These are phyloP conservation scores for Tuber umbilicatum DNA, from an alignment of 495 filamentous ascomycete species.

Conservation along the genomic window DNA sequence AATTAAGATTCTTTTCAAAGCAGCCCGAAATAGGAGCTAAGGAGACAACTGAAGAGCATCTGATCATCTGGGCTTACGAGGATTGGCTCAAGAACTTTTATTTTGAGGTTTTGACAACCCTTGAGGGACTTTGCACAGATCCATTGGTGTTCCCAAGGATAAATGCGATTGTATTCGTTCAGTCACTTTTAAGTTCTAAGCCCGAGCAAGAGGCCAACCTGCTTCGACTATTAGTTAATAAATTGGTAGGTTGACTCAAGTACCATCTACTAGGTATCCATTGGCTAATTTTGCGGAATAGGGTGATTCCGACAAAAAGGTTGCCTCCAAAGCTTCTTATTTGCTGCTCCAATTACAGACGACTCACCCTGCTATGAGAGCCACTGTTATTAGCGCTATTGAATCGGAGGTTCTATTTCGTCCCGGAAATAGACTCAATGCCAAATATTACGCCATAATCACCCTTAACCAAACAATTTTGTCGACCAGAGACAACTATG, in stretches of 20 bases:
- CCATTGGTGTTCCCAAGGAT: conserved; percentile 86
- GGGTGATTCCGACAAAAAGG: conserved; percentile 87
- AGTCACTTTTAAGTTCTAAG: conserved; percentile 84
- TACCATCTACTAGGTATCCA: conserved; percentile 10
- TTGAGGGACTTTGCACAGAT: conserved; percentile 87
- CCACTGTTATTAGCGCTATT: conserved; percentile 70
- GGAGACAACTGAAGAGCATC: conserved; percentile 61
- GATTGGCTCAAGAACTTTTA: conserved; percentile 88
- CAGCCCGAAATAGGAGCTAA: conserved; percentile 71
- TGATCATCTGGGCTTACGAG: conserved; percentile 88
- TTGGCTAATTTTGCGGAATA: conserved; percentile 7
- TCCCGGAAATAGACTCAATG: conserved; percentile 75
- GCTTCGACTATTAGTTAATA: conserved; percentile 84
- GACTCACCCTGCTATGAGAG: conserved; percentile 87
- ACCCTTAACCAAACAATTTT: conserved; percentile 94
- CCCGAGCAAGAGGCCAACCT: conserved; percentile 96
- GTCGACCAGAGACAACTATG: conserved; percentile 64
- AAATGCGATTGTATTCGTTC: conserved; percentile 79
- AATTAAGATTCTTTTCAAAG: conserved; percentile 68
- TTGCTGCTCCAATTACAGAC: conserved; percentile 81
- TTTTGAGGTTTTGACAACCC: conserved; percentile 80
- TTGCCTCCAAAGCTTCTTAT: conserved; percentile 85
- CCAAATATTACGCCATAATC: conserved; percentile 92
- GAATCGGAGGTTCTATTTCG: conserved; percentile 82
- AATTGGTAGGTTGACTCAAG: conserved; percentile 49